Evolutionary conservation across 2,329 filamentous ascomycete genomes (phyloP).

Genomic region (Cercospora brassicicola): DNA sequence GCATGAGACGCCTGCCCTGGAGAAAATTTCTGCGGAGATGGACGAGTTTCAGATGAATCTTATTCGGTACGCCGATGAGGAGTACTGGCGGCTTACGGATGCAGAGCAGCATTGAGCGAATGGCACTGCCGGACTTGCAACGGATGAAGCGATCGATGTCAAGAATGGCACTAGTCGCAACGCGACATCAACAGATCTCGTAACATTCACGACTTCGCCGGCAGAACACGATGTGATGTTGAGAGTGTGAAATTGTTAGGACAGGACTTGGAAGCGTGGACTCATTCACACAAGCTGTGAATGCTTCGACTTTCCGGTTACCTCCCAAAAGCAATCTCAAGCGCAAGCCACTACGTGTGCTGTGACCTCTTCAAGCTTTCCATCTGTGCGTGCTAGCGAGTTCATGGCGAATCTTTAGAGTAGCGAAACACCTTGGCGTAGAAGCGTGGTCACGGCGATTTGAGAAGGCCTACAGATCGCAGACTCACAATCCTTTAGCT

Average conservation of each 20-base stretch:
- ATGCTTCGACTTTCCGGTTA: neutral
- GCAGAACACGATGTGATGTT: neutral
- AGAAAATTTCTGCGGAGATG: no score
- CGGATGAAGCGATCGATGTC: neutral
- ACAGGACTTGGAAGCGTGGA: neutral
- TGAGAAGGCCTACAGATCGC: neutral
- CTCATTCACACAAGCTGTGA: neutral
- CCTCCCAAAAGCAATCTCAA: neutral
- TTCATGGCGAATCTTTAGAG: neutral
- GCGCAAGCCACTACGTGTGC: neutral
- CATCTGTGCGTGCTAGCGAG: neutral
- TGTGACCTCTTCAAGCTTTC: neutral
- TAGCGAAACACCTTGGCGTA: neutral
- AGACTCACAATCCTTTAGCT: neutral
- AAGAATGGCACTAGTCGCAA: neutral
- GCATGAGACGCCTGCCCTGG: no score
- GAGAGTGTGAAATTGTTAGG: neutral
- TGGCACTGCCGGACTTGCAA: neutral
- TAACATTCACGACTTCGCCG: neutral
- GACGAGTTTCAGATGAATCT: no score
- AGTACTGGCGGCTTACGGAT: no score
- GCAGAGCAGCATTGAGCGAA: neutral
- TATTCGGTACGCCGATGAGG: no score
- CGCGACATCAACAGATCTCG: neutral
- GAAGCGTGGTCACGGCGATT: no score